Percentiles rank a stretch among this genome's conserved stretches.
Conservation (phyloP, 352 stramenopile genomes). For the Heterotrichella gracilis region DNA sequence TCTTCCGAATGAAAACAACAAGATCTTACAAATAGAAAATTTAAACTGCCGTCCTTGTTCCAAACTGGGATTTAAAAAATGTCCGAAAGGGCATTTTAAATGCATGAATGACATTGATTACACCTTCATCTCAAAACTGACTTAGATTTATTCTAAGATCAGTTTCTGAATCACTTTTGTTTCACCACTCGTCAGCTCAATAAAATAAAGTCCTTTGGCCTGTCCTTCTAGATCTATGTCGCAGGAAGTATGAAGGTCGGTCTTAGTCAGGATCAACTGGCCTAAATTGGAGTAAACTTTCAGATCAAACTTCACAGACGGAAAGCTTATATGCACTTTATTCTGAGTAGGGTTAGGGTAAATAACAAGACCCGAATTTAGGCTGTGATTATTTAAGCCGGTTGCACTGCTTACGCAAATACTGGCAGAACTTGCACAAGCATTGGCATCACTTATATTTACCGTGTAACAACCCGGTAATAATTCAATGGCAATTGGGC, state of each 20-base stretch:
- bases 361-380: not conserved
- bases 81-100: not conserved
- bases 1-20: not conserved
- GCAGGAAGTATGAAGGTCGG: no score
- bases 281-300: not conserved
- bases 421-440: not conserved
- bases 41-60: not conserved
- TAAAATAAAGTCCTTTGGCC: not conserved
- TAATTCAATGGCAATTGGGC: not conserved
- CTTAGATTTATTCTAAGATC: not conserved
- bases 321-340: not conserved
- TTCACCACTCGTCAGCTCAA: not conserved
- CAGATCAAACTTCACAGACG: not conserved
- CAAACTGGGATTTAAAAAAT: not conserved
- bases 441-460: not conserved
- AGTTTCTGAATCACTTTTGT: not conserved
- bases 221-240: not conserved
- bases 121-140: not conserved
- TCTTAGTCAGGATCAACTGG: no score
- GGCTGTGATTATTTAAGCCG: not conserved
- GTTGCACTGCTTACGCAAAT: not conserved
- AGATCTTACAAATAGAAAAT: not conserved
- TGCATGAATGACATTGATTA: not conserved
- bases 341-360: not conserved
- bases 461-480: not conserved